Base-by-base conservation (phyloP, 805 yeast species). In the Myxozyma mucilagina region DNA sequence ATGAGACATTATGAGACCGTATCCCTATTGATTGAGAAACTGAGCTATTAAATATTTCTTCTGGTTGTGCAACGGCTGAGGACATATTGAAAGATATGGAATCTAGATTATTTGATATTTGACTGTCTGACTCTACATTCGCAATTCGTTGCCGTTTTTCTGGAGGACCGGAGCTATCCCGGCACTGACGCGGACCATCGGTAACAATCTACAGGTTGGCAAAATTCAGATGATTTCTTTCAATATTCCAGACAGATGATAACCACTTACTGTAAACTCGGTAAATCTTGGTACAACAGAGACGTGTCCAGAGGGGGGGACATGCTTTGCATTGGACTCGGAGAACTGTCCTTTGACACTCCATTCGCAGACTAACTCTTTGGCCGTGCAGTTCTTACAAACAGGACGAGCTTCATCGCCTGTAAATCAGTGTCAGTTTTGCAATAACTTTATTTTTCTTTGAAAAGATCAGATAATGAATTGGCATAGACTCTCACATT, bases 401-500 rank as follows among this genome's bases (percentile, higher is more conserved):
- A 49, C 38, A 24, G 61, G 64, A 10, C 54, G 47, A 8, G 16
- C 20, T 48, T 60, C 64, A 56, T 60, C 64, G 47, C 64, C 61
- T 60, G 47, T 9, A 11, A 29, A 13, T 29, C 10, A 31, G 10
- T 13, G 24, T 20, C 5, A 43, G 13, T n/a, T 31, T 34, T 11
- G n/a, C 32, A 32, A 14, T 16, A 9, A 34, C 16, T 16, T 5
- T 10, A 2, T 4, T 60, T 9, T 20, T 11, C 31, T 16, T 18
- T 18, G 5, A 31, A 4, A 7, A 38, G 13, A n/a, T 32, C 10
- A n/a, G 38, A 9, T 7, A n/a, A 11, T 3, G 35, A 29, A 36
- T 16, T 4, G 43, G 4, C 29, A 24, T 24, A 24, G 29, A 24
- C 29, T 24, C 60, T 16, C 4, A 57, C 64, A 60, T 44, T 60